phyloP scores from a whole-genome alignment of 1,284 basidiomycete species.

The Ganoderma meredithae region DNA sequence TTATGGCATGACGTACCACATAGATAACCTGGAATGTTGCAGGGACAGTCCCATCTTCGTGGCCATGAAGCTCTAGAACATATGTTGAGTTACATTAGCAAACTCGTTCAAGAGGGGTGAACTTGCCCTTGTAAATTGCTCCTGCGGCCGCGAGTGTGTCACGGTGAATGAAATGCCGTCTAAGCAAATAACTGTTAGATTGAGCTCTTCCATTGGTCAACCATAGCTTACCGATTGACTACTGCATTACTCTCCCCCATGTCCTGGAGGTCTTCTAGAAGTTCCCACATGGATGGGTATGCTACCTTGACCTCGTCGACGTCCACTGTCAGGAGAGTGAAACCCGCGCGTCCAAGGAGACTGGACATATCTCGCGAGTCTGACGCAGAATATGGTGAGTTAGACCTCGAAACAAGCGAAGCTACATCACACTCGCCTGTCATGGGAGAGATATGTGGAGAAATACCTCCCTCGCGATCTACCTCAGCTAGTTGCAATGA shows the following conservation, averaged over 20 bases:
- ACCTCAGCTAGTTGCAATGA: conserved; percentile 94
- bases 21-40: conserved; percentile 98
- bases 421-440: conserved; percentile 64
- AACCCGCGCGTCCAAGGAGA: conserved; percentile 91
- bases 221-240: conserved; percentile 67
- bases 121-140: conserved; percentile 89
- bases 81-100: too few relatives aligned
- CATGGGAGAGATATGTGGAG: conserved; percentile 96
- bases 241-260: conserved; percentile 99
- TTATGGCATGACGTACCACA: conserved; percentile 63
- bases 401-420: background rate
- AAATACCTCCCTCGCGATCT: conserved; percentile 95
- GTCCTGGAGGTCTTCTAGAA: conserved; percentile 90
- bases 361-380: conserved; percentile 93
- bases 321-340: conserved; percentile 94
- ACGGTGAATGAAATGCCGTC: conserved; percentile 75
- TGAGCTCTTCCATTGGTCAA: background rate
- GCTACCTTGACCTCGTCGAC: conserved; percentile 92
- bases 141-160: conserved; percentile 93
- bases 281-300: conserved; percentile 97
- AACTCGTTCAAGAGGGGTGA: conserved; percentile 4
- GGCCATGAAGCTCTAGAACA: conserved; percentile 80
- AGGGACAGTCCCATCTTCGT: conserved; percentile 84
- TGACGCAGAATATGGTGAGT: conserved; percentile 40
- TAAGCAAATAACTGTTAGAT: conserved; percentile 37